phyloP scores from a whole-genome alignment of 306 rosid species.

The Castanea crenata region DNA sequence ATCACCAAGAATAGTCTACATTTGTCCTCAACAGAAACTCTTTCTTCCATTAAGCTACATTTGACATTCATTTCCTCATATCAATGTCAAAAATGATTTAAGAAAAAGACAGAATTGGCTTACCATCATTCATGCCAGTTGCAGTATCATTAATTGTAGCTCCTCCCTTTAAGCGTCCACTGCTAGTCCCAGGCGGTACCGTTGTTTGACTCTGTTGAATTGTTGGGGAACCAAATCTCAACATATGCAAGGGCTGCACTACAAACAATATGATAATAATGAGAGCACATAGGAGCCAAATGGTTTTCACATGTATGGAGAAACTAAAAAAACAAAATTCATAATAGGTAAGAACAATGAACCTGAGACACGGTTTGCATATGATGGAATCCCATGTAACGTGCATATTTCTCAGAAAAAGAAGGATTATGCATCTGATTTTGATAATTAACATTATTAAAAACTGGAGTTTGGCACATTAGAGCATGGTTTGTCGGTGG shows the following conservation, averaged over 20 bases:
- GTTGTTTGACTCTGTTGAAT: slow-evolving; percentile 47
- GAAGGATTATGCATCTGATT: slow-evolving; percentile 61
- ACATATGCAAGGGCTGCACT: slow-evolving; percentile 56
- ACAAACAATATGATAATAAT: neutral
- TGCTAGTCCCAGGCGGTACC: slow-evolving; percentile 34
- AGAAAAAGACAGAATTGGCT: too few species aligned
- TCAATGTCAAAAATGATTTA: too few species aligned
- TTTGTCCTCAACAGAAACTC: too few species aligned
- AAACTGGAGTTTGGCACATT: slow-evolving; percentile 52
- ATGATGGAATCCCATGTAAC: slow-evolving; percentile 65
- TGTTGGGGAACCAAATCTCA: slow-evolving; percentile 54
- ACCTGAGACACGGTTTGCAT: slow-evolving; percentile 78
- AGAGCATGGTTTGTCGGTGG: slow-evolving; percentile 50
- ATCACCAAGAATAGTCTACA: too few species aligned
- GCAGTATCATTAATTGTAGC: slow-evolving; percentile 34
- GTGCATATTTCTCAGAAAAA: slow-evolving; percentile 64
- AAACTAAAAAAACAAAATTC: neutral
- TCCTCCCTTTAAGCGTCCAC: slow-evolving; percentile 43
- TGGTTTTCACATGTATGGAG: neutral
- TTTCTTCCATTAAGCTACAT: too few species aligned
- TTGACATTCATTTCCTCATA: too few species aligned
- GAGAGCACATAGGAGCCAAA: slow-evolving; percentile 1
- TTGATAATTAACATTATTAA: slow-evolving; percentile 54
- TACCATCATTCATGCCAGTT: slow-evolving; percentile 7
- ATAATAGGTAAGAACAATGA: slow-evolving; percentile 10